Evolutionary conservation across 306 rosid genomes (phyloP), one percentile per base, ranked within the genome.

Genomic region (Pyrus bretschneideri): DNA sequence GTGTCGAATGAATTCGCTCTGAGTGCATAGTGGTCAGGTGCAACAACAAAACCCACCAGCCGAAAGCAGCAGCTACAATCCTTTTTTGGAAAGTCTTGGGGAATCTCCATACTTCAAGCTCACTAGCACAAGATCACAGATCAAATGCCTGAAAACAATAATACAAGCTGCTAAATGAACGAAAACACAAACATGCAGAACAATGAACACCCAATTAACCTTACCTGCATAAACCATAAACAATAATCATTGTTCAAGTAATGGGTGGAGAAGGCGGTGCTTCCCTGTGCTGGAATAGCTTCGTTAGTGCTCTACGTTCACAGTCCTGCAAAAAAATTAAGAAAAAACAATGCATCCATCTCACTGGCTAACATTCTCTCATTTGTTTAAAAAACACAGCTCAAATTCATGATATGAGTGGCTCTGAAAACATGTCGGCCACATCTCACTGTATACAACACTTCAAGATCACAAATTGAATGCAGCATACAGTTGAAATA

Each of bases 241-340:
- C 73, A 73, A 64, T 35, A 68, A 61, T 58, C 51, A 21, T 69
- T 74, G 69, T 75, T 84, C 85, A 87, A 67, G 86, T 59, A 82
- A 72, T 73, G 51, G 70, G 82, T 51, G 85, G 83, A 29, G 85
- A 73, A 83, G 93, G 73, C 35, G 87, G 90, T 81, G 57, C 58
- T 71, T 68, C 44, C 82, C 97, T 83, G 76, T 93, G 98, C 49
- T 81, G 93, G 79, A 94, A 94, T 66, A 94, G 86, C 86, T 94
- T 94, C 42, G 88, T 84, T 40, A 94, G 30, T 78, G 98, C 88
- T 79, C 98, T 88, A 22, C 98, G 97, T 79, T 94, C 96, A 70
- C 98, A 94, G 80, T 94, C 98, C 98, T 94, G 90, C 68, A 82
- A 22, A 72, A 61, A 5, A 45, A 69, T 71, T 42, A 40, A 74